A percentile compares a stretch with the other conserved stretches of the same genome.
Conservation (phyloP, 495 filamentous ascomycete species). For the Opeltia flavorubescens region DNA sequence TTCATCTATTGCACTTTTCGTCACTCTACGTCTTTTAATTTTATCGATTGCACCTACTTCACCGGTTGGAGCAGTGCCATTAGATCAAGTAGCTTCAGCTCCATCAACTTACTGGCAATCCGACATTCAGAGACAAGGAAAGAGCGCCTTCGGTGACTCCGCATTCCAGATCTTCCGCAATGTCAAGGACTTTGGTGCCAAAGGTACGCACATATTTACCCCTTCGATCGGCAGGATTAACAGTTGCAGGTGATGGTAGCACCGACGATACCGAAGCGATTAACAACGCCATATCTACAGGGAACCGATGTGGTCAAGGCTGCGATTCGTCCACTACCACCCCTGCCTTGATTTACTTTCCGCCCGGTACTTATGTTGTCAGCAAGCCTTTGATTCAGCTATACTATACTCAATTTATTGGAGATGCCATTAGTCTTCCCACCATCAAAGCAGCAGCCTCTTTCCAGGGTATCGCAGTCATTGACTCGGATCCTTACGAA, state of each 20-base stretch:
- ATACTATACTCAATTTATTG: slow-evolving; percentile 73
- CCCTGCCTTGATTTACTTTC: slow-evolving; percentile 69
- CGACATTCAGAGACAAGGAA: slow-evolving; percentile 55
- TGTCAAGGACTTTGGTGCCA: slow-evolving; percentile 72
- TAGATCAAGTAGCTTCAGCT: slow-evolving; percentile 10
- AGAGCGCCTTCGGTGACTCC: slow-evolving; percentile 44
- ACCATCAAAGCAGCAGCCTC: slow-evolving; percentile 58
- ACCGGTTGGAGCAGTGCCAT: slow-evolving; percentile 29
- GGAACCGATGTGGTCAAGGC: slow-evolving; percentile 58
- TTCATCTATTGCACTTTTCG: slow-evolving; percentile 12
- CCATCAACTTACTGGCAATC: slow-evolving; percentile 56
- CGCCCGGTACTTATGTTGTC: slow-evolving; percentile 61
- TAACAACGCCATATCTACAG: slow-evolving; percentile 66
- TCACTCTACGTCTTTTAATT: slow-evolving; percentile 20
- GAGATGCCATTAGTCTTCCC: slow-evolving; percentile 55
- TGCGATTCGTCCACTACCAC: slow-evolving; percentile 74
- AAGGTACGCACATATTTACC: slow-evolving; percentile 28
- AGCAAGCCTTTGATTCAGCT: slow-evolving; percentile 53
- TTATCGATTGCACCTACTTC: slow-evolving; percentile 25
- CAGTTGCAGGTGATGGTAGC: slow-evolving; percentile 46
- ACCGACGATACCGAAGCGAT: slow-evolving; percentile 86
- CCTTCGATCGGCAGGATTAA: not conserved
- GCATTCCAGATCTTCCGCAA: slow-evolving; percentile 73
- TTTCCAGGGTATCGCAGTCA: slow-evolving; percentile 77
- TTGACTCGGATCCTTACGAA: slow-evolving; percentile 79